phyloP scores from a whole-genome alignment of 208 protist species.

The Leptomonas pyrrhocoris region DNA sequence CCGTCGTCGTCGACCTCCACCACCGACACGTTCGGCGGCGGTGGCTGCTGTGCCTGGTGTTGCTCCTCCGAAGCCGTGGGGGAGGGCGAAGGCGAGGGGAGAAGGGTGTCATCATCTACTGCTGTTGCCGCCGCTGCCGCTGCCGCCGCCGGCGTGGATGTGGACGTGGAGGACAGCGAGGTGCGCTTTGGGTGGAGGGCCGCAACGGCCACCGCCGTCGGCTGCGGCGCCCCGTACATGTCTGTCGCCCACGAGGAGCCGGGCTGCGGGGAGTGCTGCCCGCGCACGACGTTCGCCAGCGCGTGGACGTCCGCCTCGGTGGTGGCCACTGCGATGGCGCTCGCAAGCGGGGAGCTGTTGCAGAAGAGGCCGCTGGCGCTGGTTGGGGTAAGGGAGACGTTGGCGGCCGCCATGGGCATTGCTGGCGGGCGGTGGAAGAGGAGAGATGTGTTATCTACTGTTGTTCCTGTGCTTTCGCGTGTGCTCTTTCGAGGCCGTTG shows the following conservation, averaged over 20 bases:
- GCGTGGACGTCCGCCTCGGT: slow-evolving; percentile 18
- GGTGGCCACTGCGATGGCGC: slow-evolving; percentile 22
- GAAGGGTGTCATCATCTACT: not conserved
- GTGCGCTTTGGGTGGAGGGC: not conserved
- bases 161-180: not conserved
- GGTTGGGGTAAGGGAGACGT: slow-evolving; percentile 25
- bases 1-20: not conserved
- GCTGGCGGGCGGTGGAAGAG: too few species aligned
- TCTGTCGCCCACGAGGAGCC: slow-evolving; percentile 22
- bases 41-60: not conserved
- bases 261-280: slow-evolving; percentile 1
- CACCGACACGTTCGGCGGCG: slow-evolving; percentile 2
- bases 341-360: slow-evolving; percentile 24
- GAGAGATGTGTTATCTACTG: too few species aligned
- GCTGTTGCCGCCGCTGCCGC: not conserved
- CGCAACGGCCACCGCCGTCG: slow-evolving; percentile 9
- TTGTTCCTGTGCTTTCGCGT: too few species aligned
- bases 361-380: slow-evolving; percentile 29
- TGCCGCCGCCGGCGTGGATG: not conserved
- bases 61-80: not conserved
- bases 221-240: slow-evolving; percentile 27
- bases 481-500: too few species aligned
- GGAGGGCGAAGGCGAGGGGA: not conserved
- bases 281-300: slow-evolving; percentile 18
- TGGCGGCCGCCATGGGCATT: not conserved